These are phyloP conservation scores for Blastomyces silverae DNA, from an alignment of 2,329 filamentous ascomycete genomes.

Conservation along the genomic window DNA sequence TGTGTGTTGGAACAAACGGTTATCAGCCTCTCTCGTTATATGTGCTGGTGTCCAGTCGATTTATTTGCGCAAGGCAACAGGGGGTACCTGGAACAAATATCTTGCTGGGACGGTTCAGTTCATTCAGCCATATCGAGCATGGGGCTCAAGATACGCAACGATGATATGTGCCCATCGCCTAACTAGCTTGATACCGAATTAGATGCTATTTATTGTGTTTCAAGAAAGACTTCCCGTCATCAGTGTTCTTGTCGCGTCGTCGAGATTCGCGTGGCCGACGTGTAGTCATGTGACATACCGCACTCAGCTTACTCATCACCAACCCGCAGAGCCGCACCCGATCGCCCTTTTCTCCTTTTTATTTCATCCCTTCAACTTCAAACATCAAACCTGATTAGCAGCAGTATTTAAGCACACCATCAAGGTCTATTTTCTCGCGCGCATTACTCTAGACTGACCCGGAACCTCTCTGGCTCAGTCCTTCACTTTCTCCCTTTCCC, in stretches of 20 bases:
- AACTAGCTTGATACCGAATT: background rate
- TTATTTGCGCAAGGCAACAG: no score
- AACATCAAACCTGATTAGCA: slow-evolving; percentile 2
- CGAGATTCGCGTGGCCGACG: background rate
- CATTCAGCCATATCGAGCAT: background rate
- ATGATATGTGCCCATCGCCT: background rate
- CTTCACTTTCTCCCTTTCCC: slow-evolving; percentile 29
- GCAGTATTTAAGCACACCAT: slow-evolving; percentile 10
- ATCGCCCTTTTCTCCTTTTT: slow-evolving; percentile 12
- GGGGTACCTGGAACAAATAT: background rate
- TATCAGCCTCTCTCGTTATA: background rate
- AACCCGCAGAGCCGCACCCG: slow-evolving; percentile 11
- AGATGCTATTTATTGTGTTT: no score
- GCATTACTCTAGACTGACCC: slow-evolving; percentile 43
- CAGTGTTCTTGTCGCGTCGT: no score
- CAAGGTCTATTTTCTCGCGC: slow-evolving; percentile 11
- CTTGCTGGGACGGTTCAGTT: background rate
- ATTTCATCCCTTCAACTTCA: slow-evolving; percentile 18
- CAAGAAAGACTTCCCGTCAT: no score
- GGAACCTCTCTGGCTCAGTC: slow-evolving; percentile 51
- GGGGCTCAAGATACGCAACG: background rate
- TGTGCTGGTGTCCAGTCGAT: no score
- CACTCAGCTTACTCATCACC: background rate
- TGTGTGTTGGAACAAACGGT: background rate
- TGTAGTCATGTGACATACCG: background rate